These are phyloP conservation scores for Groenewaldozyma salmanticensis DNA, from an alignment of 805 yeast genomes.

Conservation along the genomic window DNA sequence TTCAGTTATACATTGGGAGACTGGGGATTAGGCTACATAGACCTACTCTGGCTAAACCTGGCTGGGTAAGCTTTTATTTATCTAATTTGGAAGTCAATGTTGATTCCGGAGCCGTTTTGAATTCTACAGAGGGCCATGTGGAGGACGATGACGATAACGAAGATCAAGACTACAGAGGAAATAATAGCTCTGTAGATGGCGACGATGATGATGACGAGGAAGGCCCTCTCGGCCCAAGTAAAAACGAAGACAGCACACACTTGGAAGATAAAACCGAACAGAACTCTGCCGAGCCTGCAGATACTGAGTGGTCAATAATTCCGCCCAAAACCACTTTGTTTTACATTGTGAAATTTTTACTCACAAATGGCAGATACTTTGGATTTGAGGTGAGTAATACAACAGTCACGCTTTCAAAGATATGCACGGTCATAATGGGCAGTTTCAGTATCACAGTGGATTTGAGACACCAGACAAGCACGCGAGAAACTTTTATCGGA, in stretches of 20 bases:
- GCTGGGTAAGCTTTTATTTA: conserved; percentile 28
- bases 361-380: conserved; percentile 18
- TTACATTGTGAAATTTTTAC: conserved; percentile 13
- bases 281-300: conserved; percentile 3
- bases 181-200: background rate
- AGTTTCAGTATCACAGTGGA: conserved; percentile 22
- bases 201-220: background rate
- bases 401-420: conserved; percentile 19
- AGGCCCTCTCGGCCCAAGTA: background rate
- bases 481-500: conserved; percentile 22
- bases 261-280: background rate
- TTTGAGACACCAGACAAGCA: conserved; percentile 16
- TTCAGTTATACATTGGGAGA: conserved; percentile 26
- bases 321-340: conserved; percentile 17
- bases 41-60: conserved; percentile 33
- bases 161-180: background rate
- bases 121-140: conserved; percentile 9
- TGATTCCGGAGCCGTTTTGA: conserved; percentile 19
- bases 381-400: conserved; percentile 21
- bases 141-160: conserved; percentile 6
- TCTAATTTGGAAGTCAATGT: conserved; percentile 24
- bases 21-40: conserved; percentile 30
- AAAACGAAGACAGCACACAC: background rate
- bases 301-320: conserved; percentile 16
- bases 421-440: conserved; percentile 23